Evolutionary conservation across 2,329 filamentous ascomycete species (phyloP).

Genomic region (Scolecobasidium constrictum): DNA sequence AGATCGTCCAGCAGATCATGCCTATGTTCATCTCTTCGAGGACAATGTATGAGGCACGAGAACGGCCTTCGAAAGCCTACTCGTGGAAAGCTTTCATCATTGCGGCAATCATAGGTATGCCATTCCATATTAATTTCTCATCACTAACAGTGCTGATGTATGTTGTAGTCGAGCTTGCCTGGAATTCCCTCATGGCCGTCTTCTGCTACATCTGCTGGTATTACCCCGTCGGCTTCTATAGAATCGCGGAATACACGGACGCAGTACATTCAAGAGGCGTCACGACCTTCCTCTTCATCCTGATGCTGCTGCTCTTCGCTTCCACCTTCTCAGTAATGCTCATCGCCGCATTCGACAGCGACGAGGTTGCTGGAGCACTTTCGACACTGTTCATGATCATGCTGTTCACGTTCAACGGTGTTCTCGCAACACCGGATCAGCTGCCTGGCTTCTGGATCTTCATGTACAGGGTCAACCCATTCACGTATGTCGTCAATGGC

Average conservation of each 20-base stretch:
- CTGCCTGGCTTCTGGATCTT: conserved; percentile 68
- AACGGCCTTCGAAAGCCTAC: conserved; percentile 57
- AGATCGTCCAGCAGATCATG: conserved; percentile 36
- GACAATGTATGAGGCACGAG: conserved; percentile 51
- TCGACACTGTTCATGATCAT: conserved; percentile 60
- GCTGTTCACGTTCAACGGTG: conserved; percentile 55
- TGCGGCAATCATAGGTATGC: conserved; percentile 61
- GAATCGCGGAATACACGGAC: conserved; percentile 49
- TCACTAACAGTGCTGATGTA: too few species aligned
- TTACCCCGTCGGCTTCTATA: conserved; percentile 64
- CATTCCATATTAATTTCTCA: conserved; percentile 53
- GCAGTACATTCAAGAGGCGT: conserved; percentile 55
- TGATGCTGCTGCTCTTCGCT: conserved; percentile 62
- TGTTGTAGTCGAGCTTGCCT: conserved; percentile 45
- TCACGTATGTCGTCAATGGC: conserved; percentile 66
- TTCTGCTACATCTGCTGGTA: conserved; percentile 70
- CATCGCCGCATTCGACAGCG: conserved; percentile 59
- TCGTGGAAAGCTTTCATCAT: conserved; percentile 73
- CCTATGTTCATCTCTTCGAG: conserved; percentile 49
- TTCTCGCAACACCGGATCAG: conserved; percentile 48
- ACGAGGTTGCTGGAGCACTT: conserved; percentile 59
- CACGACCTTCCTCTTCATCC: conserved; percentile 64
- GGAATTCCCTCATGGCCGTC: conserved; percentile 44
- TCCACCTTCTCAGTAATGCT: conserved; percentile 66
- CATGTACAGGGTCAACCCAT: conserved; percentile 67